Percentiles rank a stretch among this genome's conserved stretches.
Conservation (phyloP, 2,329 filamentous ascomycete genomes). For the Colletotrichum cordylinicola region DNA sequence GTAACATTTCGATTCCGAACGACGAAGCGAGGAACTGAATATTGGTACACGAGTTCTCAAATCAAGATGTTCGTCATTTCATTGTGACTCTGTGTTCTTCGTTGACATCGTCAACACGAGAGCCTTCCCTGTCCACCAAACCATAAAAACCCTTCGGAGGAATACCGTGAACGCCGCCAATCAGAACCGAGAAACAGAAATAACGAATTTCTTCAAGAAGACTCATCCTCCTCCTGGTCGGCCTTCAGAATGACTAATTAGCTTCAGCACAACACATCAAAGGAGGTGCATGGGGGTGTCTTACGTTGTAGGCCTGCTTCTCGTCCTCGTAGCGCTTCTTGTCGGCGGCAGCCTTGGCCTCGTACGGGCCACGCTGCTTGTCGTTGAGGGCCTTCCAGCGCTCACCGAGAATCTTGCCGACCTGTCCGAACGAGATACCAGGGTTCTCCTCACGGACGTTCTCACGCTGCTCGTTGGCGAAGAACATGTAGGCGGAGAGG, state of each 20-base stretch:
- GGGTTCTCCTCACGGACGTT: slow-evolving; percentile 99
- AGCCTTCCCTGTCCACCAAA: neutral
- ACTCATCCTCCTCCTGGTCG: slow-evolving; percentile 62
- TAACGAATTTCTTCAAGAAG: slow-evolving; percentile 36
- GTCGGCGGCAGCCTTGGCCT: slow-evolving; percentile 94
- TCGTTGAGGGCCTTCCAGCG: slow-evolving; percentile 97
- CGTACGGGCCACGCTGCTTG: slow-evolving; percentile 91
- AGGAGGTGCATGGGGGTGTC: slow-evolving; percentile 34
- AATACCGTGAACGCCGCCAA: neutral
- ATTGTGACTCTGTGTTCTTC: neutral
- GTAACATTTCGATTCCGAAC: neutral
- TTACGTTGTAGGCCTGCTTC: slow-evolving; percentile 92
- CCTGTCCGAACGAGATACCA: slow-evolving; percentile 95
- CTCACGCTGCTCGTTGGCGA: slow-evolving; percentile 98
- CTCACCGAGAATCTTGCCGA: slow-evolving; percentile 97
- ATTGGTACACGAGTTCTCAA: neutral
- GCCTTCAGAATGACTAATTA: slow-evolving; percentile 49
- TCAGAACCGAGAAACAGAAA: slow-evolving; percentile 4
- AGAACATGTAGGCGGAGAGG: slow-evolving; percentile 99
- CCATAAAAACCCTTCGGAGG: no score
- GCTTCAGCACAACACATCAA: slow-evolving; percentile 22
- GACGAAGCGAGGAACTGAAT: neutral
- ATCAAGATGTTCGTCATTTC: neutral
- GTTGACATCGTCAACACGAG: neutral
- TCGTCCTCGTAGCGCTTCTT: slow-evolving; percentile 99